Evolutionary conservation across 1,139 yeast species (phyloP), one percentile per base, ranked within the genome.

Genomic region (Scheffersomyces cryptocercus): DNA sequence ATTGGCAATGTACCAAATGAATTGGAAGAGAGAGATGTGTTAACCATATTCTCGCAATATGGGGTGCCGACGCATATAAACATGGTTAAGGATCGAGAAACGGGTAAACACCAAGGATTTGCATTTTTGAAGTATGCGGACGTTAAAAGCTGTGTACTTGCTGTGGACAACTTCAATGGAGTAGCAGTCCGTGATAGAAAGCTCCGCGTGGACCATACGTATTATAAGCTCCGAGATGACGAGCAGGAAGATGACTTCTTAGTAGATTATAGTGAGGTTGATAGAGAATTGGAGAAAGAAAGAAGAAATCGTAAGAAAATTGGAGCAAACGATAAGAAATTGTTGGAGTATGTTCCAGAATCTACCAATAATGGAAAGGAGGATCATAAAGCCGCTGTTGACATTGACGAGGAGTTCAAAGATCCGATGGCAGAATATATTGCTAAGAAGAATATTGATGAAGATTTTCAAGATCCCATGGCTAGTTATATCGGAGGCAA

Each of bases 121-220:
- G 95, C 87, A 5, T 90, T 84, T 66, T 64, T 93, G 50, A 87
- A 89, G 61, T 93, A 88, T 58, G 91, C 84, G 52, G 90, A 88
- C 55, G 88, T 83, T 62, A 70, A 88, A 43, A 86, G 96, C 4
- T 83, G 96, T 31, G 78, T 88, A 0, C 67, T 93, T 39, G 97
- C 98, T 0, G 84, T 93, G 3, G 99, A 93, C 65, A 93, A 93
- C 59, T 70, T 91, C 50, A 87, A 88, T 59, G 96, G 97, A 1
- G 69, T 81, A 3, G 75, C 71, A 42, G 58, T 90, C 0, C 74
- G 79, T 43, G 93, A 85, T 15, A 68, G 82, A 43, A 55, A 59
- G 8, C 55, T 90, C 9, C 70, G 79, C 45, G 95, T 90, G 3
- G 96, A 90, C 58, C 97, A 90, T 68, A 80, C 86, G 11, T 75